phyloP scores from a whole-genome alignment of 2,329 filamentous ascomycete genomes.

The Cladosporium halotolerans region DNA sequence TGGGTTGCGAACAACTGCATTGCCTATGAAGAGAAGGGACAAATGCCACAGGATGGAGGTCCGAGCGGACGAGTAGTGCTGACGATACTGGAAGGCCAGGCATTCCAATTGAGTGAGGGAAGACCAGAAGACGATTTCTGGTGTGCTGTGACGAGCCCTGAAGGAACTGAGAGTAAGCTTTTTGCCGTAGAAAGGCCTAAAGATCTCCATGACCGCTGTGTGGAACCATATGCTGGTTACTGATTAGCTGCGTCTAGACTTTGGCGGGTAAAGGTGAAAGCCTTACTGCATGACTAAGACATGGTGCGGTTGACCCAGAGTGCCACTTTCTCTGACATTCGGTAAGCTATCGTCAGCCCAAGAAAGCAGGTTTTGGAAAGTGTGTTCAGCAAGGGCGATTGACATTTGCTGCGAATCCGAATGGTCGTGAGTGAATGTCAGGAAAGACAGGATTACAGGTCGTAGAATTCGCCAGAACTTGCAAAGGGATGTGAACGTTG shows the following conservation, averaged over 20 bases:
- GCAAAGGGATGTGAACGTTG: neutral
- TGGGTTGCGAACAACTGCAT: neutral
- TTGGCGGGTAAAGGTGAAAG: neutral
- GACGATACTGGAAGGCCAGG: slow-evolving; percentile 1
- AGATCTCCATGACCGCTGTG: slow-evolving; percentile 5
- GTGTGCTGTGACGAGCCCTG: neutral
- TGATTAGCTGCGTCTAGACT: neutral
- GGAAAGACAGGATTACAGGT: neutral
- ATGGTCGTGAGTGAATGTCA: neutral
- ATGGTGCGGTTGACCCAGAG: neutral
- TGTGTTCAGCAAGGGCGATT: neutral
- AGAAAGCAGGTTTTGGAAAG: neutral
- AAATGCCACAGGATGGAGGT: slow-evolving; percentile 3
- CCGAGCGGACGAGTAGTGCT: neutral
- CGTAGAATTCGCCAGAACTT: slow-evolving; percentile 1
- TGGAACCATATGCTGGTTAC: slow-evolving; percentile 1
- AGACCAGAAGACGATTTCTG: slow-evolving; percentile 4
- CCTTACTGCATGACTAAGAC: slow-evolving; percentile 3
- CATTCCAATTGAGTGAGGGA: neutral
- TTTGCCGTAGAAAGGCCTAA: neutral
- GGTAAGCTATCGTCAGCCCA: neutral
- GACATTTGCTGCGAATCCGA: neutral
- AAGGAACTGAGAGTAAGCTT: neutral
- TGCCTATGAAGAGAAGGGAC: neutral
- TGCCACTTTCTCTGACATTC: neutral